A percentile compares a stretch with the other conserved stretches of the same genome.
Evolutionary conservation across 768 basidiomycete species (phyloP).

Genomic region (Kwoniella bestiolae): DNA sequence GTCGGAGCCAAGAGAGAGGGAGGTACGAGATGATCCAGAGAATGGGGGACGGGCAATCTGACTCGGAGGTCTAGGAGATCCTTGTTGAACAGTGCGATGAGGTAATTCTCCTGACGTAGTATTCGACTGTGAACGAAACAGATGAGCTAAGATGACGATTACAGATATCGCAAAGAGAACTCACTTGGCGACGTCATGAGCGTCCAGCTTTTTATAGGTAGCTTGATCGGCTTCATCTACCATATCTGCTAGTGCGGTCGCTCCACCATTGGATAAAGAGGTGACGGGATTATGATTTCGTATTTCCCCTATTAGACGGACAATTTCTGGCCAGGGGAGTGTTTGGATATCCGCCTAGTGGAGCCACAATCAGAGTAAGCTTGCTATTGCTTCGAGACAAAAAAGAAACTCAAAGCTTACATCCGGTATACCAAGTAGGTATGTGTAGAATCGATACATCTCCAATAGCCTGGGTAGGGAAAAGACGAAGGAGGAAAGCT

Average conservation of each 20-base stretch:
- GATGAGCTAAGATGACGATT: background rate
- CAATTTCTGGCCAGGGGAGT: slow-evolving; percentile 94
- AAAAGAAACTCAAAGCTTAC: slow-evolving; percentile 61
- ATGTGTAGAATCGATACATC: slow-evolving; percentile 95
- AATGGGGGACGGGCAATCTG: slow-evolving; percentile 66
- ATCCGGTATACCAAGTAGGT: slow-evolving; percentile 91
- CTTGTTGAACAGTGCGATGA: slow-evolving; percentile 97
- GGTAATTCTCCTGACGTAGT: slow-evolving; percentile 96
- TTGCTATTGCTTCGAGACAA: background rate
- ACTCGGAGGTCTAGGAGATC: slow-evolving; percentile 86
- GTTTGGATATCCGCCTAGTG: slow-evolving; percentile 92
- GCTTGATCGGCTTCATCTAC: slow-evolving; percentile 59
- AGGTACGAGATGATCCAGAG: slow-evolving; percentile 32
- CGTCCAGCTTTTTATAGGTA: slow-evolving; percentile 75
- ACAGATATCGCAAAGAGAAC: slow-evolving; percentile 10
- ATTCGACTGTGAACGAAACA: slow-evolving; percentile 65
- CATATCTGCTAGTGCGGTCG: slow-evolving; percentile 62
- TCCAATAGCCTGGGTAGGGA: slow-evolving; percentile 79
- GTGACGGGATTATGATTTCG: slow-evolving; percentile 92
- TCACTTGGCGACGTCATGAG: slow-evolving; percentile 91
- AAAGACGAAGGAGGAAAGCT: slow-evolving; percentile 76
- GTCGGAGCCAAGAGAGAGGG: slow-evolving; percentile 39
- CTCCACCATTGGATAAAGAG: slow-evolving; percentile 61
- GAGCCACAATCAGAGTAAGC: too few species aligned
- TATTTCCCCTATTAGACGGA: slow-evolving; percentile 83